Percentiles rank a stretch among this genome's conserved stretches.
Conservation (phyloP, 2,329 filamentous ascomycete genomes). For the Alternaria novae-zelandiae region DNA sequence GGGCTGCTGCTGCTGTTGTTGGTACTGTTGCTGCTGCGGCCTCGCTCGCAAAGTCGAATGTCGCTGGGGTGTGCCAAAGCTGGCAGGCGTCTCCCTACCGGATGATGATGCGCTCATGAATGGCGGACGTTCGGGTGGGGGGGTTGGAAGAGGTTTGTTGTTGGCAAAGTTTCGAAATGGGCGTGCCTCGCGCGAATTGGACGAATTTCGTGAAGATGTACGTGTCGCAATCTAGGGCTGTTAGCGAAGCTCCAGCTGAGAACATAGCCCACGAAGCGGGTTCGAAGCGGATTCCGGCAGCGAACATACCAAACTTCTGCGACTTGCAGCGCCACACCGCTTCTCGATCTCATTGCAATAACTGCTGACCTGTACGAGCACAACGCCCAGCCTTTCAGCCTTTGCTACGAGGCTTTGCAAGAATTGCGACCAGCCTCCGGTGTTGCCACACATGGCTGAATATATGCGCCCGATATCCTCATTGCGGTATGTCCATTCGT, state of each 20-base stretch:
- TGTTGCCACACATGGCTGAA: conserved; percentile 89
- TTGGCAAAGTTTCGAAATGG: conserved; percentile 41
- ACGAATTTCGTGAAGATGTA: conserved; percentile 47
- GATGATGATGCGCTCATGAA: conserved; percentile 28
- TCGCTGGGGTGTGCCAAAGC: conserved; percentile 19
- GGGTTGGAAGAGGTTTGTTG: conserved; percentile 46
- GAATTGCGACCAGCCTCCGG: conserved; percentile 86
- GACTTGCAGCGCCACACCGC: conserved; percentile 81
- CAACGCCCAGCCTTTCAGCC: conserved; percentile 71
- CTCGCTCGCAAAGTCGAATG: conserved; percentile 21
- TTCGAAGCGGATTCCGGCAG: neutral
- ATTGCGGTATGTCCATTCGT: conserved; percentile 64
- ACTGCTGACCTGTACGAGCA: conserved; percentile 74
- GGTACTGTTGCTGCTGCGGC: conserved; percentile 7
- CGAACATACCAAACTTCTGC: conserved; percentile 71
- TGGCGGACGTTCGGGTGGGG: conserved; percentile 38
- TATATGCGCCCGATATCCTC: conserved; percentile 75
- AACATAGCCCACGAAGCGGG: neutral
- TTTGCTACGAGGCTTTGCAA: conserved; percentile 78
- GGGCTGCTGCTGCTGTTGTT: conserved; percentile 12
- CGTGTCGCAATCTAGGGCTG: conserved; percentile 43
- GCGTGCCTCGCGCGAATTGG: conserved; percentile 42
- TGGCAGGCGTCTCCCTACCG: conserved; percentile 21
- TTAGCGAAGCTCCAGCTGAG: conserved; percentile 13
- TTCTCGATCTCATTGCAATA: conserved; percentile 87